Evolutionary conservation across 2,329 filamentous ascomycete genomes (phyloP).

Genomic region (Colletotrichum caudatum): DNA sequence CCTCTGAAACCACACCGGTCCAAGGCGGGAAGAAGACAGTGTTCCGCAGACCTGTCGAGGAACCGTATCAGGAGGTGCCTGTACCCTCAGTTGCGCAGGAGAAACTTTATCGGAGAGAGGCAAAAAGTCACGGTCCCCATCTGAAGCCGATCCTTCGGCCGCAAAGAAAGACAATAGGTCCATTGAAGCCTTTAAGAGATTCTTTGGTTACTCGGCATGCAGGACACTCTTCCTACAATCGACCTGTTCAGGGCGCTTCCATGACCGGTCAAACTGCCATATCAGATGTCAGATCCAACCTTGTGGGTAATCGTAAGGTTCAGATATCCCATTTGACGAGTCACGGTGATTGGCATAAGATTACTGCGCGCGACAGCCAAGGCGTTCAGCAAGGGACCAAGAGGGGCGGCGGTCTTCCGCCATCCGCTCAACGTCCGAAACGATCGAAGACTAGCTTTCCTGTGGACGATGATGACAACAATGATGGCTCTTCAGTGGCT

Average conservation of each 20-base stretch:
- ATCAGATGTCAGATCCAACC: slow-evolving; percentile 6
- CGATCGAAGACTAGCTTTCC: slow-evolving; percentile 6
- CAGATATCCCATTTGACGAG: background rate
- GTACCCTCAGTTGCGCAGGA: slow-evolving; percentile 19
- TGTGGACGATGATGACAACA: background rate
- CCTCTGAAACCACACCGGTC: slow-evolving; percentile 1
- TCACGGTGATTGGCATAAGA: slow-evolving; percentile 4
- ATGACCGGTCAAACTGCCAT: slow-evolving; percentile 1
- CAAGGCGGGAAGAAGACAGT: slow-evolving; percentile 14
- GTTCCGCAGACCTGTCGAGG: slow-evolving; percentile 27
- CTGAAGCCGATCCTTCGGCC: slow-evolving; percentile 6
- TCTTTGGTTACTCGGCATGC: background rate
- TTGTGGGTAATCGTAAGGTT: slow-evolving; percentile 8
- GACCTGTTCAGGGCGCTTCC: slow-evolving; percentile 6
- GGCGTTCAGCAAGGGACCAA: background rate
- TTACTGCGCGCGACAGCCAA: background rate
- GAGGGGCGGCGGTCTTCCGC: background rate
- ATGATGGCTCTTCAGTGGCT: background rate
- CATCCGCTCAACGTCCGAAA: background rate
- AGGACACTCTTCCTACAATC: slow-evolving; percentile 20
- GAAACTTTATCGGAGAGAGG: slow-evolving; percentile 10
- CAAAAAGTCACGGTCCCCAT: background rate
- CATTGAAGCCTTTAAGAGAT: background rate
- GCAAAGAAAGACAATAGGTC: background rate
- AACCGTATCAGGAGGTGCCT: background rate